Conservation (phyloP, 2,329 filamentous ascomycete species). For the Neocucurbitaria cava region DNA sequence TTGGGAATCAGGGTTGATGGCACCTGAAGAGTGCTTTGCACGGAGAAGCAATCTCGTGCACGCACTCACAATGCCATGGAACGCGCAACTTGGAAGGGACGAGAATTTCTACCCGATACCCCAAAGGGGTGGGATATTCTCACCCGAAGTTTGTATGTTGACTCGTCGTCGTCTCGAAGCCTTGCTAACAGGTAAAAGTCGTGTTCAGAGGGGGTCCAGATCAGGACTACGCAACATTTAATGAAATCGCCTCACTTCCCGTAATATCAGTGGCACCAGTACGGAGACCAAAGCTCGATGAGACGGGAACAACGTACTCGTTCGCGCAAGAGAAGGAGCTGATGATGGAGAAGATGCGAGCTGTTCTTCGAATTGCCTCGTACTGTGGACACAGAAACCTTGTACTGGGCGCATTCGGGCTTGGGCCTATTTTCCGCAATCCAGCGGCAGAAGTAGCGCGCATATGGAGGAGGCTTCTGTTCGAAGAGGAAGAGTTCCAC, state of each 20-base stretch:
- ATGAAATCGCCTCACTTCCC: conserved; percentile 64
- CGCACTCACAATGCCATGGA: conserved; percentile 68
- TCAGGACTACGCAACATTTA: conserved; percentile 43
- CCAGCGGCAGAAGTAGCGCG: conserved; percentile 52
- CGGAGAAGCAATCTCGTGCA: conserved; percentile 76
- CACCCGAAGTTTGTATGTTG: conserved; percentile 67
- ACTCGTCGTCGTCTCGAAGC: background rate
- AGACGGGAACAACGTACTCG: conserved; percentile 71
- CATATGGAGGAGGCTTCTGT: conserved; percentile 55
- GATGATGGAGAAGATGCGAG: conserved; percentile 75
- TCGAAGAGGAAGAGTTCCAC: conserved; percentile 53
- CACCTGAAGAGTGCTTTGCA: conserved; percentile 76
- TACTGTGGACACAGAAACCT: conserved; percentile 49
- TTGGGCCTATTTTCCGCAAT: conserved; percentile 55
- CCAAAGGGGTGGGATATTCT: conserved; percentile 72
- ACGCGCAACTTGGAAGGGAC: conserved; percentile 39
- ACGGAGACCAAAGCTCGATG: conserved; percentile 75
- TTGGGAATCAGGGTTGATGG: conserved; percentile 72
- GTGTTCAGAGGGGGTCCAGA: conserved; percentile 74
- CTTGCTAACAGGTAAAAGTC: conserved; percentile 52
- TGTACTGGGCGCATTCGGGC: conserved; percentile 54
- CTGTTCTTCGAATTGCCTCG: conserved; percentile 72
- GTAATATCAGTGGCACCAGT: conserved; percentile 78
- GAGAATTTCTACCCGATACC: conserved; percentile 74
- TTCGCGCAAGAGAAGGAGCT: conserved; percentile 75